Evolutionary conservation across 1,284 basidiomycete species (phyloP), one percentile per base, ranked within the genome.

Genomic region (Cryptococcus depauperatus): DNA sequence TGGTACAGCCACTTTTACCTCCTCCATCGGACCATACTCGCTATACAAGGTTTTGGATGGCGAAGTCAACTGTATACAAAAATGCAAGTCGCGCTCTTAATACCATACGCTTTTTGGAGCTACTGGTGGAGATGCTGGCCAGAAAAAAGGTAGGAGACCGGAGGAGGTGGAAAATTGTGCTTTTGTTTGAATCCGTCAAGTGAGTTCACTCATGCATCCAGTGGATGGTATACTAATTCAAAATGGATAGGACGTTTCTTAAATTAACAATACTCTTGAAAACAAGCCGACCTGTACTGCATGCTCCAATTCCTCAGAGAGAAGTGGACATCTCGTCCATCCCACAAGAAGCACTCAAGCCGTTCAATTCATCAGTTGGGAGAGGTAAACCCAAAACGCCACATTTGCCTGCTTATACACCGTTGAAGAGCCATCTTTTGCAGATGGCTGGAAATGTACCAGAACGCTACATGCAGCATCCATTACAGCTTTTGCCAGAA

Each of bases 91-190:
- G 86, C 29, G 66, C 76, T 3, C 76, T 92, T 4, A 81, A 85
- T 58, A 73, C 88, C 23, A 75, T 89, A 47, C 79, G 79, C 32
- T 89, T 83, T 66, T 77, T 83, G 13, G 81, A 92, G 68, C 76
- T 93, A 30, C 71, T 93, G 32, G 64, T 88, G 35, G 89, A 93
- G 71, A 93, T 93, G 89, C 74, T 79, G n/a, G 72, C 85, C 57
- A 84, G 79, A 60, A 75, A 80, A 9, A 79, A 61, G 27, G 43
- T 45, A 4, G 82, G 30, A 53, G 73, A 59, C 75, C 77, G 64
- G 73, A 69, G 54, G 73, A 77, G 70, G 52, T 89, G 85, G 87
- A 76, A 81, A 52, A 76, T 79, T 25, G 77, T 93, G 35, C 64
- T 89, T 29, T 53, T 82, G 28, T 71, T 92, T 19, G 89, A 93